These are phyloP conservation scores for Massarina eburnea DNA, from an alignment of 2,329 filamentous ascomycete genomes.

Conservation along the genomic window DNA sequence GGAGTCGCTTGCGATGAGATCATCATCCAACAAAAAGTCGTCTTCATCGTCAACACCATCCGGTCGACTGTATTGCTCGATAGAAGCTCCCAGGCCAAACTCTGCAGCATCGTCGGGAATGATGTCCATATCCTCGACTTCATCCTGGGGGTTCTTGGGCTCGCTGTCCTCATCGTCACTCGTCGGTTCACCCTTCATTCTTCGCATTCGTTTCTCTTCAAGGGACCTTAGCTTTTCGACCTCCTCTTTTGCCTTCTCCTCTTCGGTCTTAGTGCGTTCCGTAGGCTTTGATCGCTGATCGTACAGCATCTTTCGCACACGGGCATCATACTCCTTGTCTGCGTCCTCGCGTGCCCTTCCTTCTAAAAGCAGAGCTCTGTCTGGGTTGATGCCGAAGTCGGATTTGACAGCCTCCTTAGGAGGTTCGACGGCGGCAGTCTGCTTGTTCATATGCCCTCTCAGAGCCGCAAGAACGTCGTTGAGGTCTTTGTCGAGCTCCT, in stretches of 20 bases:
- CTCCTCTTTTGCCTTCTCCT: slow-evolving; percentile 63
- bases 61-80: slow-evolving; percentile 45
- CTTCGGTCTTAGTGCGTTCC: slow-evolving; percentile 74
- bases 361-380: slow-evolving; percentile 62
- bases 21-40: slow-evolving; percentile 87
- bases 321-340: slow-evolving; percentile 84
- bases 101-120: slow-evolving; percentile 58
- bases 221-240: slow-evolving; percentile 75
- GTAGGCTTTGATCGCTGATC: slow-evolving; percentile 85
- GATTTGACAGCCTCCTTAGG: slow-evolving; percentile 42
- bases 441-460: slow-evolving; percentile 56
- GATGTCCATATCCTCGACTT: slow-evolving; percentile 39
- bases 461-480: slow-evolving; percentile 74
- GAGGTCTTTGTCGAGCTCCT: slow-evolving; percentile 82
- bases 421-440: slow-evolving; percentile 45
- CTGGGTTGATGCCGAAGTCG: slow-evolving; percentile 57
- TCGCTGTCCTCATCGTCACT: slow-evolving; percentile 67
- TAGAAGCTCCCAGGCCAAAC: slow-evolving; percentile 64
- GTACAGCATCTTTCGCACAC: slow-evolving; percentile 77
- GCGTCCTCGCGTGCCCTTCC: slow-evolving; percentile 66
- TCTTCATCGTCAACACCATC: slow-evolving; percentile 79
- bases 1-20: slow-evolving; percentile 81
- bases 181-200: slow-evolving; percentile 84
- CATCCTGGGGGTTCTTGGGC: slow-evolving; percentile 37
- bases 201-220: slow-evolving; percentile 76